Evolutionary conservation across 1,139 yeast genomes (phyloP), one percentile per base, ranked within the genome.

Genomic region (Protomyces arabidopsidicola): DNA sequence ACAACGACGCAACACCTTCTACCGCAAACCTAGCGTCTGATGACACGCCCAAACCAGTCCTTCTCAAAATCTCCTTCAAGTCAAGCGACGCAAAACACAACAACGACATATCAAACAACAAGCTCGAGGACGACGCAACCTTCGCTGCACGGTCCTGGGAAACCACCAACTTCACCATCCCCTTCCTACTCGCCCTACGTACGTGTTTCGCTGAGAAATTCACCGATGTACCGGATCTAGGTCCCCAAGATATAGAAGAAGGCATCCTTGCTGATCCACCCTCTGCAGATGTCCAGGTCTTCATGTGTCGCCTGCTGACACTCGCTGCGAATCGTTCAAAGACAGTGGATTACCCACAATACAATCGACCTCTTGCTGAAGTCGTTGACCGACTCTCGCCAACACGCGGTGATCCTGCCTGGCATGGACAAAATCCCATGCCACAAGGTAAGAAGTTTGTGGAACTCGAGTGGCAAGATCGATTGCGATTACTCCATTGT

Each of bases 181-280:
- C 68, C 24, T 76, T 52, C 34, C 36, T 58, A 22, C 12, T 76
- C 18, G 70, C 74, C 67, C 74, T 77, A 63, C 72, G 73, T 20
- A 69, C 72, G 2, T 70, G 72, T 35, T 77, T 77, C 66, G 65
- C 71, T 27, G 70, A 71, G 5, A 66, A 73, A 16, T 76, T 76
- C 63, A 69, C 67, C 8, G 79, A 75, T 20, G 68, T 74, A 16
- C 70, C 72, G 8, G 69, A 76, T 48, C 31, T 70, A 16, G 75
- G 77, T 1, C 80, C 79, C 12, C 78, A 75, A 65, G 79, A 77
- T 56, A 65, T 78, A 34, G 79, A 77, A 65, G 71, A 69, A 36
- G 79, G 79, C 8, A 65, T 76, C 6, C 66, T 68, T 16, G 61
- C 68, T 3, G 70, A 67, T 3, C 69, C 68, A 8, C 69, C 76